A percentile compares a stretch with the other conserved stretches of the same genome.
These are phyloP conservation scores for Seiridium cupressi DNA, from an alignment of 2,329 filamentous ascomycete genomes.

Conservation along the genomic window DNA sequence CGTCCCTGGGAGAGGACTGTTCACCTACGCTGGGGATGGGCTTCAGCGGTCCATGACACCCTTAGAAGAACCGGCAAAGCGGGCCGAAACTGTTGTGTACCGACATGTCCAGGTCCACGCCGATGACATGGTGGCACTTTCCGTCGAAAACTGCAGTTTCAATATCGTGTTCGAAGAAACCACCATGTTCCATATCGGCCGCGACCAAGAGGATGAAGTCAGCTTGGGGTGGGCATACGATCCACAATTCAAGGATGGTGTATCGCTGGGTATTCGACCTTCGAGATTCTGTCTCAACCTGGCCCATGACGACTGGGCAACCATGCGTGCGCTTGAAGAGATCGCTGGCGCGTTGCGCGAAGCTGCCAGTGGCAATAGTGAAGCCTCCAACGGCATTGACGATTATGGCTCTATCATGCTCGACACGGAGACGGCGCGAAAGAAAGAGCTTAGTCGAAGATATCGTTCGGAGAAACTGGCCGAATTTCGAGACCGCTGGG, in stretches of 20 bases:
- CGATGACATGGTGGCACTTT: constrained; percentile 25
- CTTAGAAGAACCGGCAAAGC: background rate
- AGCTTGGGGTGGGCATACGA: constrained; percentile 27
- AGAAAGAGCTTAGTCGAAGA: background rate
- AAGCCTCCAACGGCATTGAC: background rate
- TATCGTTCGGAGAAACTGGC: background rate
- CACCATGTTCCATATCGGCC: constrained; percentile 3
- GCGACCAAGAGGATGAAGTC: constrained; percentile 11
- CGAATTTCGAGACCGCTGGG: constrained; percentile 22
- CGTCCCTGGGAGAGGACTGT: constrained; percentile 24
- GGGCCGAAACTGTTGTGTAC: constrained; percentile 16
- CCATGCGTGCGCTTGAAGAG: constrained; percentile 11
- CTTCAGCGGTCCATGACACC: constrained; percentile 19
- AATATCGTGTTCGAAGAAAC: constrained; percentile 26
- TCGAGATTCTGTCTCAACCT: constrained; percentile 20
- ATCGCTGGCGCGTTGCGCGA: constrained; percentile 15
- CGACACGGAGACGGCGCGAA: background rate
- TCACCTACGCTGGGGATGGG: constrained; percentile 24
- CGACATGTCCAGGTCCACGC: constrained; percentile 20
- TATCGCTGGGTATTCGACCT: constrained; percentile 15
- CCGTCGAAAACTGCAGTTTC: constrained; percentile 31
- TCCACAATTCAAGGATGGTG: constrained; percentile 20
- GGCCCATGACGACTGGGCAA: constrained; percentile 8
- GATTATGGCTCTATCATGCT: background rate
- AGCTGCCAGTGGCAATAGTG: background rate